Conservation (phyloP, 2,329 filamentous ascomycete genomes). For the Karstenula rhodostoma region DNA sequence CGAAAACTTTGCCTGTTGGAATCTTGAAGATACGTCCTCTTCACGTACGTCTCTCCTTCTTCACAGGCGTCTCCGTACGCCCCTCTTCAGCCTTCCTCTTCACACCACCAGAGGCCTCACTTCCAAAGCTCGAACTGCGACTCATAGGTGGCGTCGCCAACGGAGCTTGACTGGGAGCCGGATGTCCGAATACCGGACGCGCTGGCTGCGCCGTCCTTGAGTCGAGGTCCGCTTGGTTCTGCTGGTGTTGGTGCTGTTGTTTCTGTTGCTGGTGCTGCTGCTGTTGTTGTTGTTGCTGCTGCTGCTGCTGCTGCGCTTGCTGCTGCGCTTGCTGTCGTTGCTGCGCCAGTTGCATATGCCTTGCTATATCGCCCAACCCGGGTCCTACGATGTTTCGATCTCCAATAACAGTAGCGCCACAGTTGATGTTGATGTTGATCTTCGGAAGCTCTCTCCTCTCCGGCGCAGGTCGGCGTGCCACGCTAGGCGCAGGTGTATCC, state of each 20-base stretch:
- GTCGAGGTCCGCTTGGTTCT: constrained; percentile 13
- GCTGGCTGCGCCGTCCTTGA: not conserved
- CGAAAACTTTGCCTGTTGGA: not conserved
- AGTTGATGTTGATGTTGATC: constrained; percentile 45
- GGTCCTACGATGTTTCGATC: constrained; percentile 48
- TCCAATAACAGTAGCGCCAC: constrained; percentile 45
- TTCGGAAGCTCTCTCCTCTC: constrained; percentile 22
- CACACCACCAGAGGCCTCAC: constrained; percentile 23
- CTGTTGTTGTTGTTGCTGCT: constrained; percentile 34
- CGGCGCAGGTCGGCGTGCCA: constrained; percentile 9
- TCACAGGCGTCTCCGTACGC: constrained; percentile 22
- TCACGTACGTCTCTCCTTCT: constrained; percentile 17
- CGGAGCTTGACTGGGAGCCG: constrained; percentile 21
- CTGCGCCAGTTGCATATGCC: constrained; percentile 43
- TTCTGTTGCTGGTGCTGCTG: constrained; percentile 19
- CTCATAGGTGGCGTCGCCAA: constrained; percentile 41
- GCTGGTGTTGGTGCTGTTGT: constrained; percentile 11
- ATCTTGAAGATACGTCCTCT: not conserved
- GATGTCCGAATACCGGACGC: constrained; percentile 1
- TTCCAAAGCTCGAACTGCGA: constrained; percentile 34
- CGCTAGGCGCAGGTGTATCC: constrained; percentile 6
- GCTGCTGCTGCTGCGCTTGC: constrained; percentile 22
- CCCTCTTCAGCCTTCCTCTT: constrained; percentile 37
- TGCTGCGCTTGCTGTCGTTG: constrained; percentile 28
- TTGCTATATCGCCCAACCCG: constrained; percentile 42